Evolutionary conservation across 2,329 filamentous ascomycete genomes (phyloP).

Genomic region (Graphilbum sp.): DNA sequence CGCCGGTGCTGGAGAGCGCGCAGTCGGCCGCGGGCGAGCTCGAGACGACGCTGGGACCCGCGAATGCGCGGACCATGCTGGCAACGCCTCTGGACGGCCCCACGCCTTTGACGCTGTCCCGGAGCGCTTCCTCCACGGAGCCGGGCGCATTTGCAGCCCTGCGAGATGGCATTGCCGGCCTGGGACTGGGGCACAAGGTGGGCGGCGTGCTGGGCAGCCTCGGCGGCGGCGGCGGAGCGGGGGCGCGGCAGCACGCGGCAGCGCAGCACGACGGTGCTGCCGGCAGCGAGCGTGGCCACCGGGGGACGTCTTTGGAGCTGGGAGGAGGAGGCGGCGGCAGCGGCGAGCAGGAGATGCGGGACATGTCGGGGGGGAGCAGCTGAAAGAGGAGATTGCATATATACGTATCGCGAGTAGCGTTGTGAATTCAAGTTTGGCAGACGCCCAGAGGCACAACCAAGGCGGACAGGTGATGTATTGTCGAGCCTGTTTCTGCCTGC

Average conservation of each 20-base stretch:
- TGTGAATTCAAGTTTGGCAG: too few species aligned
- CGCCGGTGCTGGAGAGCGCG: conserved; percentile 16
- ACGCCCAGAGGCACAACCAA: too few species aligned
- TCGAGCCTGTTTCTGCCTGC: too few species aligned
- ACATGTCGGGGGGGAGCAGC: conserved; percentile 8
- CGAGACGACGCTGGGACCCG: conserved; percentile 2
- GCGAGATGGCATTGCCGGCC: conserved; percentile 10
- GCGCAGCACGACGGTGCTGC: conserved; percentile 1
- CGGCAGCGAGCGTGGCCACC: not conserved
- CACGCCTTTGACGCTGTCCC: conserved; percentile 3
- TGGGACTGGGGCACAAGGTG: conserved; percentile 10
- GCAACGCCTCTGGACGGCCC: conserved; percentile 2
- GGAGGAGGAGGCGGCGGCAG: not conserved
- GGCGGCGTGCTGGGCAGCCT: conserved; percentile 11
- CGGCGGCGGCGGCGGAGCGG: conserved; percentile 5
- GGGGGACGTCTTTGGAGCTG: not conserved
- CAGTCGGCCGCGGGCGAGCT: conserved; percentile 7
- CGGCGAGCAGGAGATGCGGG: conserved; percentile 9
- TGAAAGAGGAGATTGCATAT: too few species aligned
- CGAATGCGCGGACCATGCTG: conserved; percentile 8
- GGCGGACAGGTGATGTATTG: too few species aligned
- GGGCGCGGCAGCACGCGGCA: not conserved
- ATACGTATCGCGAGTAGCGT: too few species aligned
- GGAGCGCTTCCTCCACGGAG: conserved; percentile 8
- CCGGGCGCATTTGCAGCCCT: conserved; percentile 8